Evolutionary conservation across 140 eudicot species (phyloP).

Genomic region (Senecio squalidus): DNA sequence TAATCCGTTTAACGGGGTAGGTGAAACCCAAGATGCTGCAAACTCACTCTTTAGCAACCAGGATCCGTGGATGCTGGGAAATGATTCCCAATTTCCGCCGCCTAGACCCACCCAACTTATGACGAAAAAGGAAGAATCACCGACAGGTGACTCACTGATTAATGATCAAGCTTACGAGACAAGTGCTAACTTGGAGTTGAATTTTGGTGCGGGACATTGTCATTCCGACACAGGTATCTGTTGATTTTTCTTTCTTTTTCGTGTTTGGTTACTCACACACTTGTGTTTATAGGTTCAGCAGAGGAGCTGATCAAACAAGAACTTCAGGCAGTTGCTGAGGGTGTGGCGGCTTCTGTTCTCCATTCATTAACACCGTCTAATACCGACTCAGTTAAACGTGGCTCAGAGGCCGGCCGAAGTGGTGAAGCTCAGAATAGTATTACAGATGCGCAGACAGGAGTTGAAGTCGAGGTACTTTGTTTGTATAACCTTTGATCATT

Average conservation of each 20-base stretch:
- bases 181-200: conserved; percentile 42
- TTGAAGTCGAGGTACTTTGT: conserved; percentile 42
- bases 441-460: conserved; percentile 31
- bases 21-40: conserved; percentile 45
- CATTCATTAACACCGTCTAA: conserved; percentile 51
- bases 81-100: conserved; percentile 67
- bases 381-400: conserved; percentile 34
- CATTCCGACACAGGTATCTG: conserved; percentile 43
- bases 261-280: too few relatives aligned
- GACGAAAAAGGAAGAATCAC: conserved; percentile 41
- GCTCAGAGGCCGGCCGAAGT: conserved; percentile 25
- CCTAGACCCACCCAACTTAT: conserved; percentile 65
- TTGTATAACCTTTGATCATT: conserved; percentile 7
- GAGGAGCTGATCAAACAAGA: conserved; percentile 86
- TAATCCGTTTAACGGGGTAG: conserved; percentile 44
- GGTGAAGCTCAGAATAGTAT: conserved; percentile 37
- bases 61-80: conserved; percentile 84
- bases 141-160: conserved; percentile 20
- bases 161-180: conserved; percentile 39
- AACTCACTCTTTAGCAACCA: conserved; percentile 73
- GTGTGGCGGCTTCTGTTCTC: conserved; percentile 81
- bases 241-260: background rate
- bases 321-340: conserved; percentile 93
- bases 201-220: conserved; percentile 31
- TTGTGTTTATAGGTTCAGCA: conserved; percentile 49